Percentiles rank a stretch among this genome's conserved stretches.
These are phyloP conservation scores for Erythrophleum fordii DNA, from an alignment of 306 rosid species.

Conservation along the genomic window DNA sequence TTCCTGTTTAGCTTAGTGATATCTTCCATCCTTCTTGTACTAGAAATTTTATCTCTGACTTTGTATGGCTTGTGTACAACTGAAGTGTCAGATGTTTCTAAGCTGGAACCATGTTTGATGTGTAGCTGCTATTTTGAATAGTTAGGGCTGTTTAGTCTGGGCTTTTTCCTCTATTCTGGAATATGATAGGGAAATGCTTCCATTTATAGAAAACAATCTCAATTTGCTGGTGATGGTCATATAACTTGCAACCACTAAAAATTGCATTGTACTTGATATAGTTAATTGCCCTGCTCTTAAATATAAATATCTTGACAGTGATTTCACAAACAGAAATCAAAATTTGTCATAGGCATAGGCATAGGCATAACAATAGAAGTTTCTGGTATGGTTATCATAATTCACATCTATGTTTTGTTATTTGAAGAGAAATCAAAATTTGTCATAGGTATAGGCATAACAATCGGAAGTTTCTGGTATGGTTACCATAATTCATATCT, in stretches of 20 bases:
- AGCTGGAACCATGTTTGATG: no score
- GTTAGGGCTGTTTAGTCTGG: neutral
- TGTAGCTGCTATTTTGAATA: neutral
- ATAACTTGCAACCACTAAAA: neutral
- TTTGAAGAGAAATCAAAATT: neutral
- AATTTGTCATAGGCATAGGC: neutral
- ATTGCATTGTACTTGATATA: neutral
- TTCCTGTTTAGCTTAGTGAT: neutral
- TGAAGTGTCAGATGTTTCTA: no score
- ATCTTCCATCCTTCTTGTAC: neutral
- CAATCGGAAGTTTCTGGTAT: neutral
- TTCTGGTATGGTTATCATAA: neutral
- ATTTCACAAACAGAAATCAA: neutral
- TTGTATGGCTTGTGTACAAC: neutral
- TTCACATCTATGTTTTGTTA: neutral
- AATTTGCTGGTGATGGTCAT: neutral
- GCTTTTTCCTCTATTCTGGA: neutral
- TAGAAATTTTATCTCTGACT: neutral
- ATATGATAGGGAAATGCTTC: neutral
- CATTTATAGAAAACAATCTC: neutral
- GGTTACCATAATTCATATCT: neutral
- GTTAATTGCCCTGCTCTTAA: neutral
- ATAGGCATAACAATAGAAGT: neutral
- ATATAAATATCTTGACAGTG: neutral
- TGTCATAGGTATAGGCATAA: neutral